Conservation (phyloP, 495 filamentous ascomycete genomes). For the Jackrogersella multiformis region DNA sequence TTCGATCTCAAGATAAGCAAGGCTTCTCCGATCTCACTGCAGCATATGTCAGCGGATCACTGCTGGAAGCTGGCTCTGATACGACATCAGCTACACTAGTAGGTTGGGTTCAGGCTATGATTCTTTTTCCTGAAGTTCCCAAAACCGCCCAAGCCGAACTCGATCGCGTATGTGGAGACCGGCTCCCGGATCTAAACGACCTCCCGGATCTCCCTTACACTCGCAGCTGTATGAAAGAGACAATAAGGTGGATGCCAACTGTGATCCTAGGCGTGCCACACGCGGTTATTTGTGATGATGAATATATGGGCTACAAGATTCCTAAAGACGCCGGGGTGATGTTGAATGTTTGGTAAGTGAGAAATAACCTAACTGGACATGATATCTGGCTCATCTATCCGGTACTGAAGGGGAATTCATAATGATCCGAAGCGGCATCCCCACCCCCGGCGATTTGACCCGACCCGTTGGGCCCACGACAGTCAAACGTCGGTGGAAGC, state of each 20-base stretch:
- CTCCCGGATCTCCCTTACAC: constrained; percentile 60
- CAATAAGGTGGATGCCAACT: constrained; percentile 64
- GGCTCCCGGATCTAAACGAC: constrained; percentile 62
- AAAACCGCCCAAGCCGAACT: constrained; percentile 63
- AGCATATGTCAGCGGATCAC: constrained; percentile 57
- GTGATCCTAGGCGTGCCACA: constrained; percentile 65
- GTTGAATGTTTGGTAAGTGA: constrained; percentile 49
- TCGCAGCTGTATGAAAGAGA: constrained; percentile 60
- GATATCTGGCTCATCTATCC: constrained; percentile 7
- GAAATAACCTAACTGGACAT: background rate
- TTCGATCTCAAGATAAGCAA: constrained; percentile 49
- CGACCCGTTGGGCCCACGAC: constrained; percentile 55
- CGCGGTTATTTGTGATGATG: constrained; percentile 57
- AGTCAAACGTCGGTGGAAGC: constrained; percentile 38
- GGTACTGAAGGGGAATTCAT: constrained; percentile 50
- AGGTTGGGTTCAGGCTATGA: constrained; percentile 69
- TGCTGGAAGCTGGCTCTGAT: constrained; percentile 68
- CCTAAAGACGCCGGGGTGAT: constrained; percentile 49
- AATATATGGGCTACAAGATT: constrained; percentile 50
- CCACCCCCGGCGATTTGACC: constrained; percentile 59
- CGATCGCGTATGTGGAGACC: constrained; percentile 59
- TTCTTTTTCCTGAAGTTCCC: constrained; percentile 59
- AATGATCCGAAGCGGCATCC: constrained; percentile 52
- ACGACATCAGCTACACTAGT: constrained; percentile 62
- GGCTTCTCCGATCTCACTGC: constrained; percentile 54